A percentile compares a stretch with the other conserved stretches of the same genome.
Conservation (phyloP, 2,329 filamentous ascomycete genomes). For the Hypoxylon sp. region DNA sequence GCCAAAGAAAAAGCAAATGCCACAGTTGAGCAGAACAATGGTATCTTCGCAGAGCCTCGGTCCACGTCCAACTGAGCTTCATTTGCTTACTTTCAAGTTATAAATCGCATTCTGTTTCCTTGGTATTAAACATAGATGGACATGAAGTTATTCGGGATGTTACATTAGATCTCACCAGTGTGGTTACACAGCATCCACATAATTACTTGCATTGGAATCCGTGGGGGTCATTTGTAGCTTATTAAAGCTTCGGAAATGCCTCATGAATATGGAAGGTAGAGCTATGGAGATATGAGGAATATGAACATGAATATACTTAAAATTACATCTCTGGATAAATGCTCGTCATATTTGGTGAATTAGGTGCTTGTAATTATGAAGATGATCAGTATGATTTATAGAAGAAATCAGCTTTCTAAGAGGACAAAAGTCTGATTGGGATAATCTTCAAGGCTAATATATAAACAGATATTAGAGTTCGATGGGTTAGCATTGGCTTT, state of each 20-base stretch:
- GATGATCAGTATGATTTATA: no score
- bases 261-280: neutral
- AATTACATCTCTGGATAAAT: no score
- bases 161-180: neutral
- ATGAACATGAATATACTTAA: no score
- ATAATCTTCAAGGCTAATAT: neutral
- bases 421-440: no score
- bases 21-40: constrained; percentile 7
- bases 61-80: constrained; percentile 9
- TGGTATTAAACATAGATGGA: neutral
- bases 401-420: no score
- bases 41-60: constrained; percentile 14
- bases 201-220: neutral
- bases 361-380: no score
- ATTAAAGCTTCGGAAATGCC: neutral
- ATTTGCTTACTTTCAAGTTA: neutral
- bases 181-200: constrained; percentile 4
- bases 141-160: neutral
- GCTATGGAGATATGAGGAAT: neutral
- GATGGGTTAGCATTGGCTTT: neutral
- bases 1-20: constrained; percentile 48
- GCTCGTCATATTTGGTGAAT: no score
- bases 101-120: neutral
- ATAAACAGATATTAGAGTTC: neutral
- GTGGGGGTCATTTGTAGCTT: neutral